Evolutionary conservation across 257 asterid genomes (phyloP), one percentile per base, ranked within the genome.

Genomic region (Fraxinus anomala): DNA sequence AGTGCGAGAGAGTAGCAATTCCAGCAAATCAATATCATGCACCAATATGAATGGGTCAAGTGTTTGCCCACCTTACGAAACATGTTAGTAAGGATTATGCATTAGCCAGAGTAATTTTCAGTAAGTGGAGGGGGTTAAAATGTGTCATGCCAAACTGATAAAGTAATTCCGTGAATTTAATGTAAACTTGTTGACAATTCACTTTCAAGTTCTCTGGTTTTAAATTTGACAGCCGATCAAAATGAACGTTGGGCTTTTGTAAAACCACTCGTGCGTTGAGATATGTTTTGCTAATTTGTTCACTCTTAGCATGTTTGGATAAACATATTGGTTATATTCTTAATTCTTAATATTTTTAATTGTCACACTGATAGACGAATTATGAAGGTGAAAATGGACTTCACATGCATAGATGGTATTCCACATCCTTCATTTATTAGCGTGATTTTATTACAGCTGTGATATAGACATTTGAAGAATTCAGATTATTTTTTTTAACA

Each of bases 301-400:
- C 26, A 19, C 65, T 54, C 65, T 54, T 19, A n/a, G 26, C 23
- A 54, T 8, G 4, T 19, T 51, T 1, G 26, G 26, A 5, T 5
- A 56, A 51, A 56, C 24, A n/a, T 56, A 8, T 21, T n/a, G 24
- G 28, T 5, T 17, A 56, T 6, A n/a, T 5, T 56, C 26, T n/a
- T 0, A 56, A 56, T 11, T 56, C 66, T 56, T n/a, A n/a, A 56
- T 19, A 56, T 17, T 21, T 56, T 5, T n/a, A 54, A 5, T 19
- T 19, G 61, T 19, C 65, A 54, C 26, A 19, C 26, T 5, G 65
- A 19, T 56, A n/a, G 12, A 56, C 66, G 8, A 56, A 5, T 56
- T n/a, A n/a, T 56, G 66, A 56, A 56, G 66, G 66, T 56, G 66
- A 56, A 56, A 56, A 16, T n/a, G 28, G 66, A 56, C 66, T 56